Evolutionary conservation across 495 filamentous ascomycete genomes (phyloP), one percentile per base, ranked within the genome.

Genomic region (Aspergillus campestris): DNA sequence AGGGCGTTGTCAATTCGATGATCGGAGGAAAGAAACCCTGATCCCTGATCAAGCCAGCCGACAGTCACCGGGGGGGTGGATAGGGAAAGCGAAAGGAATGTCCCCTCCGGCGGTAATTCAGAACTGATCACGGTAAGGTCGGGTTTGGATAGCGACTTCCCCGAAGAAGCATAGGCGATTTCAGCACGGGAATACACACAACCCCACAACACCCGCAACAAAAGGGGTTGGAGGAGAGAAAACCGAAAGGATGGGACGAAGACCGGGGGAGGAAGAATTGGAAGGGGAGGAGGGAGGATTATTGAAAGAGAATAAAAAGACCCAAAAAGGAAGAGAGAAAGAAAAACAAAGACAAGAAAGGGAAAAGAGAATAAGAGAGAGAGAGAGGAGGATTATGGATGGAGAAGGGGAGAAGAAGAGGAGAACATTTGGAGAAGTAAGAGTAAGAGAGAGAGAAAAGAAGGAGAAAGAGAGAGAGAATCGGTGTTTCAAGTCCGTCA

Each of bases 401-500:
- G 18, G 31, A 42, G 24, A 32, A 45, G 35, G 31, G 45, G 24
- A n/a, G 31, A 35, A 32, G 33, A 18, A 29, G 7, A 34, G 31
- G 24, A 34, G 39, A 13, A 30, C 24, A 27, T 35, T 38, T 27
- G 42, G 45, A 34, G 38, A 32, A 15, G n/a, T 13, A 10, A 6
- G 12, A 42, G 49, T 48, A 33, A 54, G 48, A 42, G 48, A 47
- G 48, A 46, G 55, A 50, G 51, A 45, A 48, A 24, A 4, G 4
- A 4, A 24, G 40, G 48, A 53, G 36, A 54, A 50, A 39, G 48
- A 47, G 48, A 46, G 50, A 50, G 51, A 45, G 51, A 24, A 24
- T 24, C 55, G 48, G 55, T 38, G 55, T 58, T 58, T 58, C 55
- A 52, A 49, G 18, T 24, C 18, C 18, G 18, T 24, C 18, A 24